Conservation (phyloP, 169 alveolate species). For the Plasmodium inui region DNA sequence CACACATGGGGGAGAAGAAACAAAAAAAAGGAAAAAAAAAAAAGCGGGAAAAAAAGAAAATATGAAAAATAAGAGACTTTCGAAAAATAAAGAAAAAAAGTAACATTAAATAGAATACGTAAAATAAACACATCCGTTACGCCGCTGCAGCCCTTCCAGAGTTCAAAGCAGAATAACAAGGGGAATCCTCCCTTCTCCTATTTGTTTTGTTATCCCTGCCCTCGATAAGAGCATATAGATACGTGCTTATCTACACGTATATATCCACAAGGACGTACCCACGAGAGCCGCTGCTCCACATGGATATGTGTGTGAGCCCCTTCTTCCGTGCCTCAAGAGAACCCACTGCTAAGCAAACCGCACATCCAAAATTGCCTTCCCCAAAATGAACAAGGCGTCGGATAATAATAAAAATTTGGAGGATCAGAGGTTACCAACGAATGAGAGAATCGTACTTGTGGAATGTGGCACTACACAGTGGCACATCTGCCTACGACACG, state of each 20-base stretch:
- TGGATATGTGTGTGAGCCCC: not conserved
- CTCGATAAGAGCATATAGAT: not conserved
- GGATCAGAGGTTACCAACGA: constrained; percentile 49
- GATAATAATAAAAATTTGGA: constrained; percentile 54
- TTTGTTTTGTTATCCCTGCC: constrained; percentile 6
- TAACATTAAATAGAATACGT: not conserved
- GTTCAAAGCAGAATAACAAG: not conserved
- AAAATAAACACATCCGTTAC: not conserved
- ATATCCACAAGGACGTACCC: not conserved
- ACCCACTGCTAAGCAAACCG: not conserved
- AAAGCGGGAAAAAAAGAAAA: not conserved
- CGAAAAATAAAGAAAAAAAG: not conserved
- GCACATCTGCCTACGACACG: not conserved
- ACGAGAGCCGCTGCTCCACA: not conserved
- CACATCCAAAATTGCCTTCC: not conserved
- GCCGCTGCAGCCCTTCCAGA: not conserved
- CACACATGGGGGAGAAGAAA: not conserved
- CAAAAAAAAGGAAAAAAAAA: not conserved
- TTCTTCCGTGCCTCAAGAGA: not conserved
- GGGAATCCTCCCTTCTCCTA: not conserved
- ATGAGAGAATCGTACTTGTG: not conserved
- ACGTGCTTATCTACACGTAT: not conserved
- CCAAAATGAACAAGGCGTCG: constrained; percentile 47
- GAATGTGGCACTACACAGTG: not conserved
- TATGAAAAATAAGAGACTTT: not conserved